Evolutionary conservation across 441 rosid genomes (phyloP).

Genomic region (Francoa sonchifolia): DNA sequence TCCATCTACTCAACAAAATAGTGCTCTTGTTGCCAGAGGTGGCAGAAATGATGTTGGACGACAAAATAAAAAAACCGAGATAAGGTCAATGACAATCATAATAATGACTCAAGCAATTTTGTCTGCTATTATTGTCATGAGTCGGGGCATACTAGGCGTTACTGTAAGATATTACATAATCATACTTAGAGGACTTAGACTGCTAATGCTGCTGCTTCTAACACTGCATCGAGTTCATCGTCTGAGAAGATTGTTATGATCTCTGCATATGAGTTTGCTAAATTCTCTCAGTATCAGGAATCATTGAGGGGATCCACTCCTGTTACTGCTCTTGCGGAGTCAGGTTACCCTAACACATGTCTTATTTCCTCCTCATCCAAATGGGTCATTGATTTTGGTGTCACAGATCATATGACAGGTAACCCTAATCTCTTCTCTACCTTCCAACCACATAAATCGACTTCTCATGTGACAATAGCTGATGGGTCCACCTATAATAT

Average conservation of each 20-base stretch:
- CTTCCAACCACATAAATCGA: neutral
- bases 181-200: neutral
- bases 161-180: neutral
- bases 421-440: neutral
- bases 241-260: neutral
- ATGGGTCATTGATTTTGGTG: conserved; percentile 2
- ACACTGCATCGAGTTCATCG: no score
- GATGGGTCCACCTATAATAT: neutral
- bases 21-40: no score
- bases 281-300: neutral
- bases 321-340: neutral
- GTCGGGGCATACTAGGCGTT: neutral
- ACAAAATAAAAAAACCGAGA: no score
- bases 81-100: no score
- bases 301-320: neutral
- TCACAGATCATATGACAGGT: conserved; percentile 4
- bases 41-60: no score
- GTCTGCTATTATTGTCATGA: no score
- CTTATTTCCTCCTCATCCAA: neutral
- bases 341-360: neutral
- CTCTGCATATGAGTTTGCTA: neutral
- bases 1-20: no score
- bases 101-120: no score
- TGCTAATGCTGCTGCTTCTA: neutral
- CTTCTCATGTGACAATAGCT: neutral